phyloP scores from a whole-genome alignment of 2,329 filamentous ascomycete genomes.

The Amesomyces nigricolor region DNA sequence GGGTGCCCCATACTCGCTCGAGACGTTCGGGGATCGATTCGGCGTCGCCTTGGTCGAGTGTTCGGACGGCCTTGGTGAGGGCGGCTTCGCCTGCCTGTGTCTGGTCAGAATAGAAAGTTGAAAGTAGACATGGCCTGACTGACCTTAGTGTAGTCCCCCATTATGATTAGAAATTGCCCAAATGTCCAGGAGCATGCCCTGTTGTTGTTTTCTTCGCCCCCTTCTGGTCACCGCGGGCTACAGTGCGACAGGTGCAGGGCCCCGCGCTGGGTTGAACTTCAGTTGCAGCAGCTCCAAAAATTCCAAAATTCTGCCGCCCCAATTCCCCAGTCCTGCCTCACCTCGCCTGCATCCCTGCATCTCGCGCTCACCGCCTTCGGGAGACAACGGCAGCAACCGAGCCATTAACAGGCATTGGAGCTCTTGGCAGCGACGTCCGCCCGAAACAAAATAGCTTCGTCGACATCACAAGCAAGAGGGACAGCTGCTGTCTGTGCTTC shows the following conservation, averaged over 20 bases:
- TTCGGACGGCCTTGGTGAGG: conserved; percentile 48
- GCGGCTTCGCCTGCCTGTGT: conserved; percentile 24
- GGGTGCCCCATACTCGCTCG: conserved; percentile 42
- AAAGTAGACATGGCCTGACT: background rate
- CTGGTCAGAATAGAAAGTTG: background rate
- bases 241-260: background rate
- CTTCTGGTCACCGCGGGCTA: background rate
- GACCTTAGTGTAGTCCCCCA: conserved; percentile 14
- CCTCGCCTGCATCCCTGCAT: conserved; percentile 1
- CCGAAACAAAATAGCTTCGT: conserved; percentile 23
- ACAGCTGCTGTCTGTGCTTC: conserved; percentile 8
- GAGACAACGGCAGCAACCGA: conserved; percentile 27
- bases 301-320: conserved; percentile 42
- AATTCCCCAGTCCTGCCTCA: conserved; percentile 24
- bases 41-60: conserved; percentile 48
- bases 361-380: conserved; percentile 41
- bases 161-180: background rate
- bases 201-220: background rate
- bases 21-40: conserved; percentile 43
- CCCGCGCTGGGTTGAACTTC: background rate
- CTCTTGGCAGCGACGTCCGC: conserved; percentile 17
- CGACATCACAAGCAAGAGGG: conserved; percentile 3
- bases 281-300: conserved; percentile 32
- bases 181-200: conserved; percentile 5
- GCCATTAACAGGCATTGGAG: conserved; percentile 18